Percentiles rank a stretch among this genome's conserved stretches.
These are phyloP conservation scores for Rehmannia glutinosa DNA, from an alignment of 257 asterid genomes.

Conservation along the genomic window DNA sequence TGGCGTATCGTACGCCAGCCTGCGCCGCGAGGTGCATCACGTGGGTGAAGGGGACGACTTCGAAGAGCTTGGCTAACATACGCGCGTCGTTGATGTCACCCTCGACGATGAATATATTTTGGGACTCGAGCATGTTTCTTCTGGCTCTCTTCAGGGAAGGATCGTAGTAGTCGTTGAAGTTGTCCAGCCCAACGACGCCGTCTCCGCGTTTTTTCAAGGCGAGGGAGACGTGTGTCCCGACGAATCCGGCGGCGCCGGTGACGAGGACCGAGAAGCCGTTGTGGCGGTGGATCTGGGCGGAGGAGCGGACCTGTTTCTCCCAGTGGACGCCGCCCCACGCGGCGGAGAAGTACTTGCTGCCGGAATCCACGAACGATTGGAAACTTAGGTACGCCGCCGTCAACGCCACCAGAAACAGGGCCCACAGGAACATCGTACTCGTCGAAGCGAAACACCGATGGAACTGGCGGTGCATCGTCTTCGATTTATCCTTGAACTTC, in stretches of 20 bases:
- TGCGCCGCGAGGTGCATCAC: constrained; percentile 3
- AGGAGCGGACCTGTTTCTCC: constrained; percentile 58
- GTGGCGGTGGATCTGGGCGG: constrained; percentile 64
- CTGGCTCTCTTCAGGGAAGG: constrained; percentile 47
- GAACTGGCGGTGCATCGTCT: constrained; percentile 53
- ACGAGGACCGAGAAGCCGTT: constrained; percentile 63
- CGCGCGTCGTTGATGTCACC: constrained; percentile 61
- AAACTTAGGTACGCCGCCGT: constrained; percentile 75
- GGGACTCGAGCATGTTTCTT: constrained; percentile 32
- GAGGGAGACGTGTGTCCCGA: constrained; percentile 64
- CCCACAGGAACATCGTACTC: constrained; percentile 82
- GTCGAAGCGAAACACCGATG: constrained; percentile 83
- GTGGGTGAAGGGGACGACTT: neutral
- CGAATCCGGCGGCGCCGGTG: constrained; percentile 94
- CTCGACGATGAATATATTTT: constrained; percentile 54
- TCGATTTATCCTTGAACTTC: constrained; percentile 52
- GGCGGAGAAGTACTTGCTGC: constrained; percentile 48
- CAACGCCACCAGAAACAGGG: constrained; percentile 61
- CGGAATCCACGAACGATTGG: constrained; percentile 62
- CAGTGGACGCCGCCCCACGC: constrained; percentile 68
- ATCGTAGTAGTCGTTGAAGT: constrained; percentile 63
- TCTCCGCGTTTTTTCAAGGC: constrained; percentile 74
- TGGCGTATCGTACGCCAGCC: constrained; percentile 37
- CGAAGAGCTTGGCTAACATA: constrained; percentile 26
- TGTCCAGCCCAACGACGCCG: constrained; percentile 64